Conservation (phyloP, 345 rosid species). For the Arabidopsis suecica region DNA sequence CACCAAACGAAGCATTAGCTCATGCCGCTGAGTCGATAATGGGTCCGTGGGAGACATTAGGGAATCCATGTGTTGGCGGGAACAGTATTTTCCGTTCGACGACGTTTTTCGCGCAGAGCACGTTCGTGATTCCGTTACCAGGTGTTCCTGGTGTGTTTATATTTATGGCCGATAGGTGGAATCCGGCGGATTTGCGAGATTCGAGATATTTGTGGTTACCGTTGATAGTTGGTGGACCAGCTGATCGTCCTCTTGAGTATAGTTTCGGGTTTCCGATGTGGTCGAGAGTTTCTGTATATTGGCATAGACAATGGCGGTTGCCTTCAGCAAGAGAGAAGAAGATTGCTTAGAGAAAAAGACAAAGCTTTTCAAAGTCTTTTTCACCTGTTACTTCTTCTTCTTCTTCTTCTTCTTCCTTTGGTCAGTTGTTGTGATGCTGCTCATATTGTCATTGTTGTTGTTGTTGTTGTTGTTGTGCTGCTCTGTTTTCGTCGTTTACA, state of each 20-base stretch:
- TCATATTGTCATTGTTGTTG: background rate
- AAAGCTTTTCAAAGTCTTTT: background rate
- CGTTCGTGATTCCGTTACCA: conserved; percentile 72
- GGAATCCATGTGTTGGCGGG: conserved; percentile 90
- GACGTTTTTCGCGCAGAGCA: conserved; percentile 86
- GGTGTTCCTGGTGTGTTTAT: conserved; percentile 74
- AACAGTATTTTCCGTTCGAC: conserved; percentile 66
- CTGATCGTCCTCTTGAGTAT: conserved; percentile 77
- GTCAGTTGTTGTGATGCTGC: conserved; percentile 21
- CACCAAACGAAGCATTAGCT: conserved; percentile 87
- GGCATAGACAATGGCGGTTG: conserved; percentile 93
- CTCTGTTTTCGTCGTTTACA: conserved; percentile 19
- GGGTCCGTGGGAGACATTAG: conserved; percentile 97
- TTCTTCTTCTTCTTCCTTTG: conserved; percentile 2
- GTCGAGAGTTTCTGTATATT: conserved; percentile 90
- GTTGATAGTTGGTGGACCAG: conserved; percentile 79
- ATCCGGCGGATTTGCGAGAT: conserved; percentile 80
- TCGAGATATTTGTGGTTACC: conserved; percentile 92
- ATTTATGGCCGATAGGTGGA: conserved; percentile 97
- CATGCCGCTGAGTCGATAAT: conserved; percentile 87
- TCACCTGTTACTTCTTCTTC: conserved; percentile 1
- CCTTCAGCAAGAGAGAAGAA: conserved; percentile 50
- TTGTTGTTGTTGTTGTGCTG: conserved; percentile 25
- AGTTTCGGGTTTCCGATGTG: conserved; percentile 80
- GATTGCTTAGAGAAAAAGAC: conserved; percentile 16